Evolutionary conservation across 1,284 basidiomycete genomes (phyloP).

Genomic region (Athelia sp.): DNA sequence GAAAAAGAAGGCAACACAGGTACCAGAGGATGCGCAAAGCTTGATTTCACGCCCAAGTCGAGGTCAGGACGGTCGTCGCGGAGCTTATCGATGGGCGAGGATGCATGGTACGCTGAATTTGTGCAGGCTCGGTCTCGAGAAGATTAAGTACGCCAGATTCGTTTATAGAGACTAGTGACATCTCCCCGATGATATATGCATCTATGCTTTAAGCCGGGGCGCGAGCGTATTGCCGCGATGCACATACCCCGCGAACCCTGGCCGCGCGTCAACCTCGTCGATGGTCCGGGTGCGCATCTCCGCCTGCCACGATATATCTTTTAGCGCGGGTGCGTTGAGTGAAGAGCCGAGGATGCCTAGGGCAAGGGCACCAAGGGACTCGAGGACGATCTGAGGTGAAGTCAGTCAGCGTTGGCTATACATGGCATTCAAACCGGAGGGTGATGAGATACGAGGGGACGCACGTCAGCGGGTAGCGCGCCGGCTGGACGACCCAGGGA

Average conservation of each 20-base stretch:
- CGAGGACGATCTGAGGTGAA: constrained; percentile 60
- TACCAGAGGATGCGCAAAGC: too few species aligned
- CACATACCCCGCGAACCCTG: constrained; percentile 66
- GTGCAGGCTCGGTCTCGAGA: too few species aligned
- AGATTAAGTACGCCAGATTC: too few species aligned
- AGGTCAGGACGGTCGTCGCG: too few species aligned
- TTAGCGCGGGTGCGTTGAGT: constrained; percentile 61
- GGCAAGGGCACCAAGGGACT: constrained; percentile 60
- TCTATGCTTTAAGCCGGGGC: too few species aligned
- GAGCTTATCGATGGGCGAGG: too few species aligned
- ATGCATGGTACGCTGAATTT: too few species aligned
- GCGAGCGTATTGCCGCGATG: constrained; percentile 48
- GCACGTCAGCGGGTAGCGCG: constrained; percentile 57
- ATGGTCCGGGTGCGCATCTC: constrained; percentile 80
- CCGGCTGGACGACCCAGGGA: constrained; percentile 67
- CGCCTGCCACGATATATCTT: constrained; percentile 84
- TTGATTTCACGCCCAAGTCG: too few species aligned
- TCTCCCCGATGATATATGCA: too few species aligned
- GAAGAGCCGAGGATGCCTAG: constrained; percentile 70
- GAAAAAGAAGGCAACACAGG: too few species aligned
- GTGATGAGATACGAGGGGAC: constrained; percentile 17
- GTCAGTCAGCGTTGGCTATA: not conserved
- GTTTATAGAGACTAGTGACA: too few species aligned
- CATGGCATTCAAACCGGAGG: too few species aligned
- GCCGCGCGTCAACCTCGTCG: constrained; percentile 75